These are phyloP conservation scores for Avena atlantica DNA, from an alignment of 176 grass and related monocot species.

Conservation along the genomic window DNA sequence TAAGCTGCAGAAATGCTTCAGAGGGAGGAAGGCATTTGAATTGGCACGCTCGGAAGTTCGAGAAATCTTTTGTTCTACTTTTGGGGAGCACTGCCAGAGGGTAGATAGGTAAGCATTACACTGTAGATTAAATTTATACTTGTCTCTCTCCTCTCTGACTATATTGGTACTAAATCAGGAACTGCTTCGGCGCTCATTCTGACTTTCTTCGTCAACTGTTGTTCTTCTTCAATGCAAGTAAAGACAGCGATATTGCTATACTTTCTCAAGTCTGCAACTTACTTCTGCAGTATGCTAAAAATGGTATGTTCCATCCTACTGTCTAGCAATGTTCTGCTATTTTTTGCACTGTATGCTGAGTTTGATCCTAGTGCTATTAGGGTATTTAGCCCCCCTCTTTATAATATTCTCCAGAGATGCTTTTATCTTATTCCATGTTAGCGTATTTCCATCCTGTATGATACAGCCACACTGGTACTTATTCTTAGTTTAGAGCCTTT, in stretches of 20 bases:
- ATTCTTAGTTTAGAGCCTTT: slow-evolving; percentile 18
- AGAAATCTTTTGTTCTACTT: slow-evolving; percentile 75
- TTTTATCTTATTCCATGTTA: neutral
- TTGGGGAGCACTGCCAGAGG: slow-evolving; percentile 71
- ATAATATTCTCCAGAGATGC: neutral
- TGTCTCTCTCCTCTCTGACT: slow-evolving; percentile 44
- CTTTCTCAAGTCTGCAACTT: slow-evolving; percentile 75
- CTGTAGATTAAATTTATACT: slow-evolving; percentile 19
- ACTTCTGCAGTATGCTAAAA: slow-evolving; percentile 71
- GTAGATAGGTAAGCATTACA: slow-evolving; percentile 67
- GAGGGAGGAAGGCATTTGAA: slow-evolving; percentile 83
- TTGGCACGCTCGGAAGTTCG: slow-evolving; percentile 61
- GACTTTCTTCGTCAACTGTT: slow-evolving; percentile 92
- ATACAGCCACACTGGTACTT: neutral
- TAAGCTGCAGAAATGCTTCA: slow-evolving; percentile 98
- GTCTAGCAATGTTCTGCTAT: neutral
- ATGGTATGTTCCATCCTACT: slow-evolving; percentile 50
- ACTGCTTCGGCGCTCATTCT: slow-evolving; percentile 65
- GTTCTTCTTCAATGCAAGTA: slow-evolving; percentile 89
- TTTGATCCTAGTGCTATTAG: neutral
- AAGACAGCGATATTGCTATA: slow-evolving; percentile 68
- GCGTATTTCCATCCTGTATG: neutral
- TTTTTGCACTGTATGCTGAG: neutral
- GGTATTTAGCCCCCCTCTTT: neutral
- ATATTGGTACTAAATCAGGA: slow-evolving; percentile 65